phyloP scores from a whole-genome alignment of 768 basidiomycete genomes.

The Dentipellis sp. region DNA sequence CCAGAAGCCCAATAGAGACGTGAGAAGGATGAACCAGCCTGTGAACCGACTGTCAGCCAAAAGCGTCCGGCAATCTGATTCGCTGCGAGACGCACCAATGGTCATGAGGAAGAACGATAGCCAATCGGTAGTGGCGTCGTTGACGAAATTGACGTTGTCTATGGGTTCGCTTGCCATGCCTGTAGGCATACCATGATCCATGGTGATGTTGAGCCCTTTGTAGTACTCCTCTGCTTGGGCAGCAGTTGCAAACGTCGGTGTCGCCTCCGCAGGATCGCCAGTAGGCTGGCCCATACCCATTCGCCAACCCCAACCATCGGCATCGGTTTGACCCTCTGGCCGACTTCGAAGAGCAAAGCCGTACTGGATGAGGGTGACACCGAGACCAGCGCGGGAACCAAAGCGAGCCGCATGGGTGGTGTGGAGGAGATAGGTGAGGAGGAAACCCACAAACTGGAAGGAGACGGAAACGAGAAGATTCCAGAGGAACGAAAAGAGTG shows the following conservation, averaged over 20 bases:
- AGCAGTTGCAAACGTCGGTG: conserved; percentile 6
- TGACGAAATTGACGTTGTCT: conserved; percentile 9
- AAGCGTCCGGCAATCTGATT: background rate
- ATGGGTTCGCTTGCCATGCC: conserved; percentile 6
- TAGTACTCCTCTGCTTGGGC: conserved; percentile 15
- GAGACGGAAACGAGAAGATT: conserved; percentile 88
- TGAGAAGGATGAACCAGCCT: conserved; percentile 86
- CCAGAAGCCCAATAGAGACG: conserved; percentile 85
- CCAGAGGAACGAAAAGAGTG: conserved; percentile 84
- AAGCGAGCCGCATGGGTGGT: conserved; percentile 89
- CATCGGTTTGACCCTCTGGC: conserved; percentile 30
- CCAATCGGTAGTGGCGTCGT: conserved; percentile 81
- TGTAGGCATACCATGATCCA: conserved; percentile 10
- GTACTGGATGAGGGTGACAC: conserved; percentile 95
- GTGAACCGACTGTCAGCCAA: background rate
- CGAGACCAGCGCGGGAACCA: conserved; percentile 89
- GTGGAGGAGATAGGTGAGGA: conserved; percentile 89
- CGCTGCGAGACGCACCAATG: conserved; percentile 38
- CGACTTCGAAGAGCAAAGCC: conserved; percentile 68
- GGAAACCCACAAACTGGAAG: conserved; percentile 95
- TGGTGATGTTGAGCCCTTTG: conserved; percentile 15
- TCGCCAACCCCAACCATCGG: conserved; percentile 12
- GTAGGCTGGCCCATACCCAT: background rate
- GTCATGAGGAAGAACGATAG: conserved; percentile 94
- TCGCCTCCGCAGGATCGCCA: background rate